Evolutionary conservation across 768 basidiomycete species (phyloP).

Genomic region (Auricularia cornea): DNA sequence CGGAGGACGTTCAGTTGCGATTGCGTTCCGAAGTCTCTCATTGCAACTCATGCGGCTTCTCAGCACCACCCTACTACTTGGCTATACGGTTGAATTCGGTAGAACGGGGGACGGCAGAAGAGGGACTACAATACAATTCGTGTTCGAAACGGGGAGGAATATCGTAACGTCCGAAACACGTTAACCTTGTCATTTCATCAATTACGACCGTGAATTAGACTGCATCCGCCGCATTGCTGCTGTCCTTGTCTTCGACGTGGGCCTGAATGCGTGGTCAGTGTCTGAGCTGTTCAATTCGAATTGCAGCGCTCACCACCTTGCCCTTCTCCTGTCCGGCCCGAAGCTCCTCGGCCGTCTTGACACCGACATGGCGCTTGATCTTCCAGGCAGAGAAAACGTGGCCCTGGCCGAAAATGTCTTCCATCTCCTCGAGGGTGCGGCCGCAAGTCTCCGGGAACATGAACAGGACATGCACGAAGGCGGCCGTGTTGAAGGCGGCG

Average conservation of each 20-base stretch:
- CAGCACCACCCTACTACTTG: no score
- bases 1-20: no score
- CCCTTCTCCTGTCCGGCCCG: background rate
- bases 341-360: constrained; percentile 6
- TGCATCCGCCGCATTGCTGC: background rate
- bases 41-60: no score
- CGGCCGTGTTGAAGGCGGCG: constrained; percentile 66
- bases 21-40: no score
- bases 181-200: no score
- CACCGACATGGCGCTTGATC: constrained; percentile 9
- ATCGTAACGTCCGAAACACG: no score
- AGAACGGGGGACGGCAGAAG: no score
- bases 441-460: constrained; percentile 75
- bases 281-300: background rate
- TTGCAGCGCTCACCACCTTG: background rate
- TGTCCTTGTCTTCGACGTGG: background rate
- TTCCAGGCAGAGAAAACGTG: constrained; percentile 67
- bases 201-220: no score
- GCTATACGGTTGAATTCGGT: no score
- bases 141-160: no score
- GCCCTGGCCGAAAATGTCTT: constrained; percentile 65
- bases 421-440: constrained; percentile 68
- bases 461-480: constrained; percentile 64
- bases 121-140: no score
- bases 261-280: background rate